phyloP scores from a whole-genome alignment of 805 yeast genomes.

The Candida awuae region DNA sequence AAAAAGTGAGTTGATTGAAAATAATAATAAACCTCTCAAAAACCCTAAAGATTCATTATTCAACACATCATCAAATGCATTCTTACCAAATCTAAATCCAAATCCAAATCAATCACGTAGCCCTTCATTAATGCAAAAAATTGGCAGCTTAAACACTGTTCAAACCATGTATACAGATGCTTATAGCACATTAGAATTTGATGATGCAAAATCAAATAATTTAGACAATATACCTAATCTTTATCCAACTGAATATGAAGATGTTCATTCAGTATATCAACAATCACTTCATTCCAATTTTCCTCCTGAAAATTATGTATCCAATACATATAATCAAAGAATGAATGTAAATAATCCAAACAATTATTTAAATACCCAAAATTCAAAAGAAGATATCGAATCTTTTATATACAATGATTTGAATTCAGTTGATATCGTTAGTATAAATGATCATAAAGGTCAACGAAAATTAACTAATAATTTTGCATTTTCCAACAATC shows the following conservation, averaged over 20 bases:
- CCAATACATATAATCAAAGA: background rate
- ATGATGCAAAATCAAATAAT: conserved; percentile 1
- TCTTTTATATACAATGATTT: conserved; percentile 24
- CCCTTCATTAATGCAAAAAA: conserved; percentile 1
- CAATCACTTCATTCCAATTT: conserved; percentile 20
- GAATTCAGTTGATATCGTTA: conserved; percentile 11
- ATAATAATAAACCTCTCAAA: conserved; percentile 8
- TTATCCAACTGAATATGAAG: conserved; percentile 10
- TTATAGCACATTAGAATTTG: conserved; percentile 5
- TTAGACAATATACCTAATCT: background rate
- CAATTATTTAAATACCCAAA: background rate
- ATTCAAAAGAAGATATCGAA: conserved; percentile 16
- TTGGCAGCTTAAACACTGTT: conserved; percentile 3
- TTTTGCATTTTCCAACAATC: background rate
- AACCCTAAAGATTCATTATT: conserved; percentile 10
- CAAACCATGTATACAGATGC: conserved; percentile 10
- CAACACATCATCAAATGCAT: background rate
- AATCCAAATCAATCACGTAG: background rate
- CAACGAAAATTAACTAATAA: conserved; percentile 8
- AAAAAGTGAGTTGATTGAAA: conserved; percentile 17
- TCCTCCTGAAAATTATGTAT: background rate
- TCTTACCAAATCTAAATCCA: background rate
- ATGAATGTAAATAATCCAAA: background rate
- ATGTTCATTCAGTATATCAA: conserved; percentile 20
- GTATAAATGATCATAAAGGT: conserved; percentile 6